These are phyloP conservation scores for Malassezia furfur DNA, from an alignment of 1,284 basidiomycete genomes.

Conservation along the genomic window DNA sequence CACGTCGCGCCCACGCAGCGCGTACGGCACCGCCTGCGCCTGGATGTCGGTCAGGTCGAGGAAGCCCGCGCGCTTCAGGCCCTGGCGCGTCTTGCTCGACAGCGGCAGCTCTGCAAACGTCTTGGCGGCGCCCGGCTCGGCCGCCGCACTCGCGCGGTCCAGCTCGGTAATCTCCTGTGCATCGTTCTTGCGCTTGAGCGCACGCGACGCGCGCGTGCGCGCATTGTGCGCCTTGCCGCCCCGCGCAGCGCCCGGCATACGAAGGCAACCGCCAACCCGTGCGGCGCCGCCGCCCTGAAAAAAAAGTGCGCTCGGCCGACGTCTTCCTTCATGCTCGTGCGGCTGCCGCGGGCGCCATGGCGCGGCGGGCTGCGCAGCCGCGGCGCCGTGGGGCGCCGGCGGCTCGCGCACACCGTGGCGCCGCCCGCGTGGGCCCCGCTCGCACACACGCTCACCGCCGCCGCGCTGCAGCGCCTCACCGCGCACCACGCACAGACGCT, in stretches of 20 bases:
- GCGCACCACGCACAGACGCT: not conserved
- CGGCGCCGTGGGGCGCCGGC: not conserved
- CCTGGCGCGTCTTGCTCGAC: conserved; percentile 29
- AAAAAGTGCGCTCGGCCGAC: conserved; percentile 10
- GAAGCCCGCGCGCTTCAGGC: conserved; percentile 40
- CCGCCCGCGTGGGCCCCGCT: not conserved
- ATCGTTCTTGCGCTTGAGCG: conserved; percentile 31
- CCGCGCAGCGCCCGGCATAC: not conserved
- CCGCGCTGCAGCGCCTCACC: not conserved
- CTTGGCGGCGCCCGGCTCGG: conserved; percentile 6
- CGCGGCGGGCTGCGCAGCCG: conserved; percentile 6
- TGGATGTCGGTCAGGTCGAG: conserved; percentile 45
- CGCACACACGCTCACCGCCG: not conserved
- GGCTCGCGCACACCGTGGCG: not conserved
- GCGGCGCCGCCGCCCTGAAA: not conserved
- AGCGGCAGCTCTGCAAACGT: conserved; percentile 37
- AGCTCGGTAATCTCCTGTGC: conserved; percentile 34
- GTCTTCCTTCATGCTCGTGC: not conserved
- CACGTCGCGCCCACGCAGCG: conserved; percentile 49
- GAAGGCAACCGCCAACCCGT: too few relatives aligned
- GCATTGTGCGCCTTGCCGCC: conserved; percentile 9
- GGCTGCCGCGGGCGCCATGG: not conserved
- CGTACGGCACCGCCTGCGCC: conserved; percentile 30
- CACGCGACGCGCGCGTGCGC: conserved; percentile 15
- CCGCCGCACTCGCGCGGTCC: conserved; percentile 20